Conservation (phyloP, 768 basidiomycete genomes). For the Panus rudis region DNA sequence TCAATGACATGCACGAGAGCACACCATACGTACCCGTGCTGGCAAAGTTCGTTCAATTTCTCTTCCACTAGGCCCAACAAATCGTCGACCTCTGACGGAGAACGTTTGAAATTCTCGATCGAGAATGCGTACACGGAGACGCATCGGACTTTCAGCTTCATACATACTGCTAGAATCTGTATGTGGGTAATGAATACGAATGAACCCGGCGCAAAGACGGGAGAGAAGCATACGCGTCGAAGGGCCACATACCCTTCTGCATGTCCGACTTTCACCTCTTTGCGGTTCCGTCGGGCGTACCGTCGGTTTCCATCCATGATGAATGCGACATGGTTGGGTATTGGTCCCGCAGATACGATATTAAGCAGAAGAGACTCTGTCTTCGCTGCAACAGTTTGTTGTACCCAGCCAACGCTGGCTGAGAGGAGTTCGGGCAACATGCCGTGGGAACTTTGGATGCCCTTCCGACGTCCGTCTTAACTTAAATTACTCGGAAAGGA, state of each 20-base stretch:
- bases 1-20: neutral
- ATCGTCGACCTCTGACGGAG: slow-evolving; percentile 76
- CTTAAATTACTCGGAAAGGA: too few species aligned
- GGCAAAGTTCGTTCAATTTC: slow-evolving; percentile 70
- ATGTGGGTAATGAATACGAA: too few species aligned
- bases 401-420: too few species aligned
- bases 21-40: slow-evolving; percentile 66
- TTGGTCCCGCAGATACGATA: slow-evolving; percentile 73
- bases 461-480: too few species aligned
- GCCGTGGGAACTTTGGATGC: slow-evolving; percentile 13
- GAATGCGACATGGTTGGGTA: slow-evolving; percentile 88
- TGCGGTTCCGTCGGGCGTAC: slow-evolving; percentile 67
- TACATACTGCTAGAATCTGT: slow-evolving; percentile 81
- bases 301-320: slow-evolving; percentile 97
- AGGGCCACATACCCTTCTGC: slow-evolving; percentile 76
- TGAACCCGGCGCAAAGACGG: neutral
- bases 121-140: slow-evolving; percentile 98
- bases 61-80: slow-evolving; percentile 82
- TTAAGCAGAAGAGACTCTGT: slow-evolving; percentile 49
- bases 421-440: slow-evolving; percentile 18
- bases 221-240: slow-evolving; percentile 51
- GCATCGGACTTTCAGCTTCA: slow-evolving; percentile 70
- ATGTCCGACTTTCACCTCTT: slow-evolving; percentile 74
- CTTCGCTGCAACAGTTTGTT: slow-evolving; percentile 10
- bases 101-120: slow-evolving; percentile 93